These are phyloP conservation scores for Pistacia integerrima DNA, from an alignment of 345 rosid species.

Conservation along the genomic window DNA sequence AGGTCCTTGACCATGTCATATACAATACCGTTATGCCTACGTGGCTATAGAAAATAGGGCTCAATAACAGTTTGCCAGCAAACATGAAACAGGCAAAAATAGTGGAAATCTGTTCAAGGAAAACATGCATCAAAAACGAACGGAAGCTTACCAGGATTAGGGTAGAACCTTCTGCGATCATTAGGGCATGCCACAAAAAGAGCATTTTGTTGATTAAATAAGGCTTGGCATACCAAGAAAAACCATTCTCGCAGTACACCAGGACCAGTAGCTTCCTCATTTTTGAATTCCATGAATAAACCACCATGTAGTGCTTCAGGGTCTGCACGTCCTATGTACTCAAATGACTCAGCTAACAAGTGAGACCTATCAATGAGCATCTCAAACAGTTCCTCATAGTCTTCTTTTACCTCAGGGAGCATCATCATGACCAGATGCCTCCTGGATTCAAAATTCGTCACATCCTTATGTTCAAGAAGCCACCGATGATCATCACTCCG, in stretches of 20 bases:
- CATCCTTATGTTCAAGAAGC: conserved; percentile 81
- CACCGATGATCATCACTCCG: conserved; percentile 73
- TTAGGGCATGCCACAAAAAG: conserved; percentile 80
- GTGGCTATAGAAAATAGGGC: not conserved
- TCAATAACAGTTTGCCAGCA: not conserved
- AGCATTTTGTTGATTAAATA: conserved; percentile 66
- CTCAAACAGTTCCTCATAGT: conserved; percentile 84
- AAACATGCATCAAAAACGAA: conserved; percentile 9
- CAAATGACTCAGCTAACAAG: conserved; percentile 81
- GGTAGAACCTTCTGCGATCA: conserved; percentile 88
- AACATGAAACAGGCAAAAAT: not conserved
- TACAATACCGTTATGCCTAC: not conserved
- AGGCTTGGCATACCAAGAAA: conserved; percentile 79
- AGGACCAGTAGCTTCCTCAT: conserved; percentile 99
- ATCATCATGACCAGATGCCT: conserved; percentile 84
- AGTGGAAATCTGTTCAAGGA: not conserved
- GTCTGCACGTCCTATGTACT: conserved; percentile 65
- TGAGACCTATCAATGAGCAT: conserved; percentile 96
- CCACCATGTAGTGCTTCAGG: conserved; percentile 69
- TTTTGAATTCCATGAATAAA: conserved; percentile 88
- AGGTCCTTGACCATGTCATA: not conserved
- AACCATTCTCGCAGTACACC: conserved; percentile 95
- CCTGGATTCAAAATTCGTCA: conserved; percentile 78
- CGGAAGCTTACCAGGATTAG: conserved; percentile 73
- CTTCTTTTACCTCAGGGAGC: conserved; percentile 91